Percentiles rank a stretch among this genome's conserved stretches.
These are phyloP conservation scores for Aspergillus ibericus DNA, from an alignment of 2,329 filamentous ascomycete species.

Conservation along the genomic window DNA sequence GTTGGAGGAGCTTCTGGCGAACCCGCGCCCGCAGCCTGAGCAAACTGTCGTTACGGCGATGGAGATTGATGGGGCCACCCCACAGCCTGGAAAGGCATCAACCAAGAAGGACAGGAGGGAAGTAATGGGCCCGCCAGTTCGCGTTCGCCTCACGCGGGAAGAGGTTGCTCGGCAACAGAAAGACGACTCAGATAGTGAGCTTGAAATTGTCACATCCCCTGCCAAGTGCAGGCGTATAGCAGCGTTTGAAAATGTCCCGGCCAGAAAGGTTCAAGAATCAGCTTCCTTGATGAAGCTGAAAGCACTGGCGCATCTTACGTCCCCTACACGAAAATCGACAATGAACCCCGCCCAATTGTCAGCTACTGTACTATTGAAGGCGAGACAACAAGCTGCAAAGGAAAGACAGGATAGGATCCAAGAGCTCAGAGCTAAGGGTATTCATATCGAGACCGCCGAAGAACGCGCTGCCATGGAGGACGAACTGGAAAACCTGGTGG, in stretches of 20 bases:
- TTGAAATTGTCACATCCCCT: constrained; percentile 61
- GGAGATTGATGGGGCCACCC: constrained; percentile 13
- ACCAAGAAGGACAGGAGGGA: constrained; percentile 30
- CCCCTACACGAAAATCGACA: constrained; percentile 53
- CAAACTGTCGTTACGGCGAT: constrained; percentile 7
- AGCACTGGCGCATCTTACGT: constrained; percentile 70
- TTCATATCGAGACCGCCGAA: constrained; percentile 79
- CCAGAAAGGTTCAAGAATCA: constrained; percentile 60
- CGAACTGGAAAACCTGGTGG: constrained; percentile 83
- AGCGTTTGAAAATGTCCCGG: constrained; percentile 70
- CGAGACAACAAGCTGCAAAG: constrained; percentile 73
- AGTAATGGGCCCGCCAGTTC: constrained; percentile 34
- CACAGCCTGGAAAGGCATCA: constrained; percentile 26
- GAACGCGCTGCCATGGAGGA: constrained; percentile 80
- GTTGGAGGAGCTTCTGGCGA: constrained; percentile 37
- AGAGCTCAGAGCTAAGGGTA: constrained; percentile 73
- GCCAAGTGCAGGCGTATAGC: constrained; percentile 46
- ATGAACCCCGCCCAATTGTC: constrained; percentile 73
- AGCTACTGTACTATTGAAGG: constrained; percentile 65
- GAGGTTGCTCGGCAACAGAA: constrained; percentile 35
- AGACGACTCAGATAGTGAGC: constrained; percentile 52
- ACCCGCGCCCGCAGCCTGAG: constrained; percentile 24
- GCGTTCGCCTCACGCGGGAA: constrained; percentile 43
- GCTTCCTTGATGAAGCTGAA: constrained; percentile 67
- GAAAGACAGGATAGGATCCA: constrained; percentile 78